These are phyloP conservation scores for Kwoniella sp. DNA, from an alignment of 768 basidiomycete genomes.

Conservation along the genomic window DNA sequence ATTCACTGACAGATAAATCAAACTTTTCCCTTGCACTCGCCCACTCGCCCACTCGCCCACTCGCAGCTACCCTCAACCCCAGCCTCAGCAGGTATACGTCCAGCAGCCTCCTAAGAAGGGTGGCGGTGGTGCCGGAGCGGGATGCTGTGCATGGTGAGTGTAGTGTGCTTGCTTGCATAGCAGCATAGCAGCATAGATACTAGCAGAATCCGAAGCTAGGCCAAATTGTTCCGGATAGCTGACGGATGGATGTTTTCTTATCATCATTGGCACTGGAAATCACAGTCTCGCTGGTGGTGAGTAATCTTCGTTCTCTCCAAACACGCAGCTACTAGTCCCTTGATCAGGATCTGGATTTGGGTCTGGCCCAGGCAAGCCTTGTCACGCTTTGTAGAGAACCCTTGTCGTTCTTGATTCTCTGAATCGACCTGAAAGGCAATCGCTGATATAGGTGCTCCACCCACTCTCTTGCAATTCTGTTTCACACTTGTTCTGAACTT, in stretches of 20 bases:
- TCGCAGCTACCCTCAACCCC: conserved; percentile 63
- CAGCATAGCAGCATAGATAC: too few relatives aligned
- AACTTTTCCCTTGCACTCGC: background rate
- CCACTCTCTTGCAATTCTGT: too few relatives aligned
- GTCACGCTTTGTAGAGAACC: too few relatives aligned
- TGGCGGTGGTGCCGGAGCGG: conserved; percentile 62
- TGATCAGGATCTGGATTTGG: too few relatives aligned
- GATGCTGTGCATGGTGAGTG: conserved; percentile 64
- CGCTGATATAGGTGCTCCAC: too few relatives aligned
- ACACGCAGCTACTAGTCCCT: too few relatives aligned
- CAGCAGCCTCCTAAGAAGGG: conserved; percentile 61
- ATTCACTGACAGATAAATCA: background rate
- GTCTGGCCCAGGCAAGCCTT: too few relatives aligned
- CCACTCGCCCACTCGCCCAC: background rate
- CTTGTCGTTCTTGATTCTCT: too few relatives aligned
- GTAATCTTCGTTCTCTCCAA: background rate
- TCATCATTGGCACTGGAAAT: background rate
- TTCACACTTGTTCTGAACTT: too few relatives aligned
- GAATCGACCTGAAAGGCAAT: too few relatives aligned
- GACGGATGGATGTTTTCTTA: background rate
- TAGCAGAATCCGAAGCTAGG: too few relatives aligned
- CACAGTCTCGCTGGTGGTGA: conserved; percentile 25
- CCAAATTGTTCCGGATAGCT: too few relatives aligned
- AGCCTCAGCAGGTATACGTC: conserved; percentile 78
- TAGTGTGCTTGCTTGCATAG: background rate